These are phyloP conservation scores for Pestalotiopsis fici DNA, from an alignment of 2,329 filamentous ascomycete genomes.

Conservation along the genomic window DNA sequence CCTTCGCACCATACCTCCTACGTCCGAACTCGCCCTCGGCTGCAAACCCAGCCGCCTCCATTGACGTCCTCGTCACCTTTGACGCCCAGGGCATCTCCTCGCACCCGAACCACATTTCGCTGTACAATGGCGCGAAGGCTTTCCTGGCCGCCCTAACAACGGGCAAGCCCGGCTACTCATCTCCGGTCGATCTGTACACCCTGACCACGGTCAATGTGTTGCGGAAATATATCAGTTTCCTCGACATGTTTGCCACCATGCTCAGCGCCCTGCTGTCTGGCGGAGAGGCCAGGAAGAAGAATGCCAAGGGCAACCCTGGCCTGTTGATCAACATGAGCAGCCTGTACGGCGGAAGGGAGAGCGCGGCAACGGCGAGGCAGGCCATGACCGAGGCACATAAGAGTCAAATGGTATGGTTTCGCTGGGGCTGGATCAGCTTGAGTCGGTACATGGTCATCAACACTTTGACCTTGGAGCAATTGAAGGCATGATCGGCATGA, in stretches of 20 bases:
- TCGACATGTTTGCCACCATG: conserved; percentile 77
- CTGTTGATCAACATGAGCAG: conserved; percentile 73
- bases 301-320: conserved; percentile 49
- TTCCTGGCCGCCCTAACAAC: conserved; percentile 71
- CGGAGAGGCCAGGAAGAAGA: conserved; percentile 17
- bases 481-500: conserved; percentile 22
- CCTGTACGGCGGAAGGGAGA: conserved; percentile 57
- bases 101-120: conserved; percentile 91
- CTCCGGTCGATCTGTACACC: conserved; percentile 83
- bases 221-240: conserved; percentile 79
- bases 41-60: conserved; percentile 48
- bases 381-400: conserved; percentile 90
- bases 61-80: conserved; percentile 89
- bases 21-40: conserved; percentile 21
- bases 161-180: conserved; percentile 63
- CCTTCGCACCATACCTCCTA: conserved; percentile 69
- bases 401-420: conserved; percentile 99
- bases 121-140: conserved; percentile 77
- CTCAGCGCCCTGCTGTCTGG: conserved; percentile 49
- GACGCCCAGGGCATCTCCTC: conserved; percentile 79
- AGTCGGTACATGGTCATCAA: conserved; percentile 97
- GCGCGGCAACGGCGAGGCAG: conserved; percentile 63
- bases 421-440: conserved; percentile 90
- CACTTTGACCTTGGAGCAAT: conserved; percentile 66
- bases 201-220: conserved; percentile 70